Base-by-base conservation (phyloP, 2,329 filamentous ascomycete species). In the Penicillium thymicola region DNA sequence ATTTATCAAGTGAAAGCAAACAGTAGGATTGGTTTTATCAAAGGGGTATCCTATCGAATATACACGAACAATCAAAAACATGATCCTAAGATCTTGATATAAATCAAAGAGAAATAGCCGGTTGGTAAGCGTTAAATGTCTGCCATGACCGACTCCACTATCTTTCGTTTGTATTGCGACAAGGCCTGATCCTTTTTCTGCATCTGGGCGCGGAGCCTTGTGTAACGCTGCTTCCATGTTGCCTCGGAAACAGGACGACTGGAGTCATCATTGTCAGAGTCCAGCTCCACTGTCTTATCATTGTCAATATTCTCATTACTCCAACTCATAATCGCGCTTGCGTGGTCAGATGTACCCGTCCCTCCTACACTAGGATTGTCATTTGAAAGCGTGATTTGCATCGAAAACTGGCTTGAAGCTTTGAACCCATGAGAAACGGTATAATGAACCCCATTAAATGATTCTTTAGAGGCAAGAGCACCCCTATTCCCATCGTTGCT, bases 61-160 rank as follows among this genome's bases (percentile, higher is more conserved):
- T 38, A 43, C 2, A n/a, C 13, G 7, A 36, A 30, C n/a, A 18
- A 36, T 10, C 1, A 41, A 25, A 34, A 36, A 13, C 9, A 49
- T 44, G 30, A 30, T 21, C 27, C 45, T 30, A n/a, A 36, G 9
- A 51, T 36, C 38, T 34, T 51, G 14, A 36, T 25, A 51, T 16
- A n/a, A n/a, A 4, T 41, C 10, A n/a, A 49, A 21, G 9, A 36
- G 16, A 14, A 21, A 11, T 30, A 23, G n/a, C 44, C 16, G 13
- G 14, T 21, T 41, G 27, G 18, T 3, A 25, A 16, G 18, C 5
- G 10, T 64, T 58, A 75, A 34, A 75, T 69, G 54, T 75, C 72
- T 38, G 71, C 70, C 74, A 77, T 76, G n/a, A 77, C 75, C 16
- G 72, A 75, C 59, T 76, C 73, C 16, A 77, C 65, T 30, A 77